Percentiles rank a stretch among this genome's conserved stretches.
Evolutionary conservation across 202 grass and related monocot species (phyloP).

Genomic region (Panicum virgatum): DNA sequence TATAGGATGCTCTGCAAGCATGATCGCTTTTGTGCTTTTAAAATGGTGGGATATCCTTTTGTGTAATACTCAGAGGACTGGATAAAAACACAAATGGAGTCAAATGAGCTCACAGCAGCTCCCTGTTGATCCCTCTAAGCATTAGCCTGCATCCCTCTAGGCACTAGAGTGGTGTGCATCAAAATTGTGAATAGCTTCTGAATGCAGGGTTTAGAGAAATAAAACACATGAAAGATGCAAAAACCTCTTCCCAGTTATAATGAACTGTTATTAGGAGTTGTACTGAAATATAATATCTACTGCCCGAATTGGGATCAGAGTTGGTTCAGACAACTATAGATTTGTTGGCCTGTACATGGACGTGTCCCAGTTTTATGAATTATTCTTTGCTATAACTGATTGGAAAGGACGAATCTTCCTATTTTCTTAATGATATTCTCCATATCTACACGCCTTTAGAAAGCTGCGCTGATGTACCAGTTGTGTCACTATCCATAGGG

Average conservation of each 20-base stretch:
- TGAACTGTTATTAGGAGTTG: not conserved
- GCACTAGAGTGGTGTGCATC: not conserved
- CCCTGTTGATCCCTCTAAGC: not conserved
- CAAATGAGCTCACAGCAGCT: not conserved
- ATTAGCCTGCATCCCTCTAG: not conserved
- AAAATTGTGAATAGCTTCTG: not conserved
- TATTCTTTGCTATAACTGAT: conserved; percentile 10
- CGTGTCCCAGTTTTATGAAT: not conserved
- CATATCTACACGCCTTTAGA: conserved; percentile 13
- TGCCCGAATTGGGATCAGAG: not conserved
- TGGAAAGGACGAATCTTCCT: conserved; percentile 22
- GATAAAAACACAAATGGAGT: not conserved
- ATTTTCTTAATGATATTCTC: conserved; percentile 36
- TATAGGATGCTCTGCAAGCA: not conserved
- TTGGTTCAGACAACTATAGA: conserved; percentile 24
- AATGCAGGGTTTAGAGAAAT: not conserved
- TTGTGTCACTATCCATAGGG: conserved; percentile 13
- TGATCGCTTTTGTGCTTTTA: not conserved
- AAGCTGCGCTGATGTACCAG: conserved; percentile 1
- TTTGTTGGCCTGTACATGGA: conserved; percentile 19
- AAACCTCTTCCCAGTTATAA: not conserved
- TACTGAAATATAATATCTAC: not conserved
- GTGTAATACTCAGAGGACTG: not conserved
- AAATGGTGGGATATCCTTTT: not conserved
- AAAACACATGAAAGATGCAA: not conserved